Evolutionary conservation across 139 green algal genomes (phyloP), one percentile per base, ranked within the genome.

Genomic region (Pycnococcus provasolii): DNA sequence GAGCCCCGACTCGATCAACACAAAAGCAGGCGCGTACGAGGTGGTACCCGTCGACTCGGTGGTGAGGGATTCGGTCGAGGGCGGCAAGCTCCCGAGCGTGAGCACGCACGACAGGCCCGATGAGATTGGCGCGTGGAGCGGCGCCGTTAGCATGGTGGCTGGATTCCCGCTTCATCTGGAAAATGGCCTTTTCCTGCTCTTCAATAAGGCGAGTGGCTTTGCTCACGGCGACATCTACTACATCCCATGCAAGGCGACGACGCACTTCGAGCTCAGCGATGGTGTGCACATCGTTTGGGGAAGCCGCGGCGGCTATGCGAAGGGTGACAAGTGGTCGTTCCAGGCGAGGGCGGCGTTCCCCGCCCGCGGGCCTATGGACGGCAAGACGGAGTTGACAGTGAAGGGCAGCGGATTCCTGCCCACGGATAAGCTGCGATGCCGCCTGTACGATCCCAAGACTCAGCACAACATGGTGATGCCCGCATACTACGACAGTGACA

Each of bases 351-450:
- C 40, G n/a, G 54, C 54, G n/a, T 41, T 7, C 7, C 9, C 54
- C 54, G 54, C 54, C n/a, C 54, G 54, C 11, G 54, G 54, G 7
- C 54, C 54, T 5, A 8, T 61, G 54, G 11, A 26, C 54, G 54
- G 54, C 54, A 61, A 61, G 0, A 61, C 54, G 7, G 54, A 61
- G 54, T 7, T 61, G 9, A 61, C 54, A 26, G 54, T 61, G 54
- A 6, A 8, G 9, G 54, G 54, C 54, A 44, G n/a, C 7, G 54
- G 54, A 5, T 61, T 61, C 54, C 54, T 61, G 9, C 54, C 54
- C 7, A 26, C n/a, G n/a, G 54, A 61, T 26, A 15, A 15, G 54
- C 54, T 61, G n/a, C 40, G 42, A 26, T 61, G 54, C 54, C 40
- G 42, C n/a, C 54, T 61, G n/a, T 41, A 5, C 9, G 54, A 61